These are phyloP conservation scores for Argentina anserina DNA, from an alignment of 306 rosid genomes.

Conservation along the genomic window DNA sequence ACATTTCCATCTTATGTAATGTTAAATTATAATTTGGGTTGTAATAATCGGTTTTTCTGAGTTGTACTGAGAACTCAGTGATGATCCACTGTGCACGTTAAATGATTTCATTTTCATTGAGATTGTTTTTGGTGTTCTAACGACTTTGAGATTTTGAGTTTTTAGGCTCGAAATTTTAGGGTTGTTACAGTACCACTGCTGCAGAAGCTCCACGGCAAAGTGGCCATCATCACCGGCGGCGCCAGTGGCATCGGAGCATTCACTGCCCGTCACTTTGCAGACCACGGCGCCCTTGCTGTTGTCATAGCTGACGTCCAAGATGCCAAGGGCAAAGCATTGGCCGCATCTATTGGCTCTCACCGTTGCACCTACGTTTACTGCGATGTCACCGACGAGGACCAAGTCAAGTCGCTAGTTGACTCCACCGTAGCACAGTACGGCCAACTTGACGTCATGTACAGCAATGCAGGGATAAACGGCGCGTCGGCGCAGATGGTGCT, in stretches of 20 bases:
- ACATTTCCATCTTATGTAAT: too few species aligned
- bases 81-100: too few species aligned
- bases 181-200: too few species aligned
- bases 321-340: slow-evolving; percentile 8
- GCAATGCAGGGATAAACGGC: slow-evolving; percentile 13
- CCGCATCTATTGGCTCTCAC: neutral
- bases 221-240: slow-evolving; percentile 25
- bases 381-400: slow-evolving; percentile 17
- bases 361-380: slow-evolving; percentile 14
- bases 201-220: slow-evolving; percentile 20
- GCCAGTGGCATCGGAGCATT: slow-evolving; percentile 26
- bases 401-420: neutral
- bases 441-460: slow-evolving; percentile 25
- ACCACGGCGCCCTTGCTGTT: slow-evolving; percentile 14
- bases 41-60: too few species aligned
- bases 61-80: too few species aligned
- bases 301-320: slow-evolving; percentile 26
- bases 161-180: too few species aligned
- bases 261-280: neutral
- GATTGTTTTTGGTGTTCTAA: too few species aligned
- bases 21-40: too few species aligned
- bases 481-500: neutral
- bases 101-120: too few species aligned
- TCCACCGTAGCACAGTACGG: neutral
- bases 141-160: too few species aligned